Evolutionary conservation across 164 flowering plant species (phyloP).

Genomic region (Chimonanthus praecox): DNA sequence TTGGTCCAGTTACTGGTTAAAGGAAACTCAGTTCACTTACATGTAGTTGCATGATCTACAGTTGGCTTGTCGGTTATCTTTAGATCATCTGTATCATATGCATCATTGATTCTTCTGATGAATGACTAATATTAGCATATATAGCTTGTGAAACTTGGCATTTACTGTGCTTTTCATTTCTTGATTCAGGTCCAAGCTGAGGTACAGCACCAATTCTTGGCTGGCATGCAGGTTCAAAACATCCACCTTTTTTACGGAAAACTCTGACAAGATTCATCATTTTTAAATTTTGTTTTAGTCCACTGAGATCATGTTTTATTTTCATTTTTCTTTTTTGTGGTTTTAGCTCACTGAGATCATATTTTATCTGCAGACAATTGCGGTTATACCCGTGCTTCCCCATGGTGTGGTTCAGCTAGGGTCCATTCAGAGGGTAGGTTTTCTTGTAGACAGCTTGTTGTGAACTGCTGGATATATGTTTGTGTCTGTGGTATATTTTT

Average conservation of each 20-base stretch:
- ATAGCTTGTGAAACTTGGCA: neutral
- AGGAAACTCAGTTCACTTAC: too few species aligned
- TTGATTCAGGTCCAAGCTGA: conserved; percentile 44
- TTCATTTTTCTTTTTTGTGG: neutral
- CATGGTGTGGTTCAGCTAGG: conserved; percentile 74
- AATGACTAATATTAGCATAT: neutral
- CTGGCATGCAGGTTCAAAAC: conserved; percentile 58
- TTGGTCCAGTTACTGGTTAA: too few species aligned
- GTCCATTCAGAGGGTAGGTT: conserved; percentile 62
- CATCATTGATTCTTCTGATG: neutral
- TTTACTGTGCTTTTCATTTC: neutral
- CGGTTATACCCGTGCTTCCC: conserved; percentile 50
- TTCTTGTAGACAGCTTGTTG: neutral
- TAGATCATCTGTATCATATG: neutral
- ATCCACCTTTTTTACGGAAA: neutral
- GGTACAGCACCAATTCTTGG: conserved; percentile 39
- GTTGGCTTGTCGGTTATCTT: too few species aligned
- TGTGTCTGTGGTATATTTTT: too few species aligned
- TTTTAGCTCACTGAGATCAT: conserved; percentile 4
- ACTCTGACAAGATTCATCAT: neutral
- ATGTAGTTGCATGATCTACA: too few species aligned
- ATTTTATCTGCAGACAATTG: conserved; percentile 66
- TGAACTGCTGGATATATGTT: too few species aligned
- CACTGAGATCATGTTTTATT: neutral
- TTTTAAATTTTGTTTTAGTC: neutral